Percentiles rank a stretch among this genome's conserved stretches.
These are phyloP conservation scores for Ogataea philodendri DNA, from an alignment of 805 yeast species.

Conservation along the genomic window DNA sequence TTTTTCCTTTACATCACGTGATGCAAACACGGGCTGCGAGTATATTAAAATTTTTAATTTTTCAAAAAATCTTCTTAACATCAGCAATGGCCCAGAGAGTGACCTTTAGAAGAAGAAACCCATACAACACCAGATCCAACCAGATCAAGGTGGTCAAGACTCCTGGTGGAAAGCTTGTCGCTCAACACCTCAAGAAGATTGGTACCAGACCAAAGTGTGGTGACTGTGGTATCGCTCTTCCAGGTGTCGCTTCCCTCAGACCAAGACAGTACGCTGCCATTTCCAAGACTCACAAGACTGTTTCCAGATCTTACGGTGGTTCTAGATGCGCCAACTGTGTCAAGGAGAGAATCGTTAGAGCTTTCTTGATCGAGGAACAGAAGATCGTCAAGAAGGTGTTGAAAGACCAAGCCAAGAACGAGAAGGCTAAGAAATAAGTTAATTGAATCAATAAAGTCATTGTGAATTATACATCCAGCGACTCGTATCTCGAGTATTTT, in stretches of 20 bases:
- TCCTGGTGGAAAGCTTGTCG: constrained; percentile 99
- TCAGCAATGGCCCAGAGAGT: constrained; percentile 93
- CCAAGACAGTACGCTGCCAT: constrained; percentile 96
- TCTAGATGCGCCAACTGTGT: constrained; percentile 97
- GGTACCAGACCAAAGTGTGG: constrained; percentile 89
- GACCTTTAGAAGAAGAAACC: constrained; percentile 98
- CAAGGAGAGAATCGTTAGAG: constrained; percentile 98
- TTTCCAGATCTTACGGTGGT: constrained; percentile 99
- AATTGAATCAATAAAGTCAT: constrained; percentile 15
- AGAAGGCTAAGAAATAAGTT: constrained; percentile 48
- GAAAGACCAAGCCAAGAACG: constrained; percentile 93
- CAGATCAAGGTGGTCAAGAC: constrained; percentile 99
- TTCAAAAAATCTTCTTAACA: constrained; percentile 10
- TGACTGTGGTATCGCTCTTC: constrained; percentile 71
- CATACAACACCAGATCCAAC: constrained; percentile 99
- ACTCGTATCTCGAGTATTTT: constrained; percentile 22
- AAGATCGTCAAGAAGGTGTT: constrained; percentile 99
- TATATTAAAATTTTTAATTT: constrained; percentile 12
- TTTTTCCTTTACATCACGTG: constrained; percentile 3
- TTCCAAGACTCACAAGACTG: constrained; percentile 96
- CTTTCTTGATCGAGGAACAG: constrained; percentile 99
- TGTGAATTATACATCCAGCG: constrained; percentile 11
- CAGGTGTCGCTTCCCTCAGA: constrained; percentile 86
- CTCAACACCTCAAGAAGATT: constrained; percentile 93
- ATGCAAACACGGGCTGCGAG: constrained; percentile 5